Percentiles rank a stretch among this genome's conserved stretches.
Evolutionary conservation across 1,284 basidiomycete genomes (phyloP).

Genomic region (Rhodotorula sp.): DNA sequence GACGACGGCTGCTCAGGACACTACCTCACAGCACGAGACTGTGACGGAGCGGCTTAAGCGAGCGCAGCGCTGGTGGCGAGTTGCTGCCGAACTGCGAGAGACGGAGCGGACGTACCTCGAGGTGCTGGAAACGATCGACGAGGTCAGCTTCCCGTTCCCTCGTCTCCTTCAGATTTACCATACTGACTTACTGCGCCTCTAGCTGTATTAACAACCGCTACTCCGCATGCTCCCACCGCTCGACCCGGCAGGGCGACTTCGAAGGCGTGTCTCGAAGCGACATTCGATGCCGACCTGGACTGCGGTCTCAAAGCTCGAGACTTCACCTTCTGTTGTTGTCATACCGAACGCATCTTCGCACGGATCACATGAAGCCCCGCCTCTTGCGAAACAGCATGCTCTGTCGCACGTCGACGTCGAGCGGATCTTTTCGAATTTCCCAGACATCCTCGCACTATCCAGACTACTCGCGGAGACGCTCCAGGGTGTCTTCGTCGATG

Average conservation of each 20-base stretch:
- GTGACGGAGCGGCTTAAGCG: slow-evolving; percentile 18
- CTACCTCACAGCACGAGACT: not conserved
- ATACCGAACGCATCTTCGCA: not conserved
- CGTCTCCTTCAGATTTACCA: not conserved
- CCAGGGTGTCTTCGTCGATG: slow-evolving; percentile 52
- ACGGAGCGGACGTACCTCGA: slow-evolving; percentile 76
- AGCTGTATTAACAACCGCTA: slow-evolving; percentile 77
- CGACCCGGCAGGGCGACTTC: slow-evolving; percentile 5
- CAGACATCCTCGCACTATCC: slow-evolving; percentile 87
- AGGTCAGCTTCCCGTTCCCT: slow-evolving; percentile 53
- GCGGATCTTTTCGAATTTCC: slow-evolving; percentile 81
- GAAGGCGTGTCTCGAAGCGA: slow-evolving; percentile 11
- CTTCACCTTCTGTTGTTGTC: not conserved
- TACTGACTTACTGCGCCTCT: not conserved
- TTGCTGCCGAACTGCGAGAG: slow-evolving; percentile 72
- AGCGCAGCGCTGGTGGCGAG: slow-evolving; percentile 56
- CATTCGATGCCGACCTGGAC: not conserved
- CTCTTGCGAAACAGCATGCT: not conserved
- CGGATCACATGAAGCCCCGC: not conserved
- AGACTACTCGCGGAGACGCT: slow-evolving; percentile 70
- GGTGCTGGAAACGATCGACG: slow-evolving; percentile 75
- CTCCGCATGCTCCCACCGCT: slow-evolving; percentile 51
- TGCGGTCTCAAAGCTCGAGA: too few relatives aligned
- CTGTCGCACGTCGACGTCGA: slow-evolving; percentile 68
- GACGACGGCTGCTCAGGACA: too few relatives aligned